These are phyloP conservation scores for Spinellus fusiger DNA, from an alignment of 192 early-diverging fungal species.

Conservation along the genomic window DNA sequence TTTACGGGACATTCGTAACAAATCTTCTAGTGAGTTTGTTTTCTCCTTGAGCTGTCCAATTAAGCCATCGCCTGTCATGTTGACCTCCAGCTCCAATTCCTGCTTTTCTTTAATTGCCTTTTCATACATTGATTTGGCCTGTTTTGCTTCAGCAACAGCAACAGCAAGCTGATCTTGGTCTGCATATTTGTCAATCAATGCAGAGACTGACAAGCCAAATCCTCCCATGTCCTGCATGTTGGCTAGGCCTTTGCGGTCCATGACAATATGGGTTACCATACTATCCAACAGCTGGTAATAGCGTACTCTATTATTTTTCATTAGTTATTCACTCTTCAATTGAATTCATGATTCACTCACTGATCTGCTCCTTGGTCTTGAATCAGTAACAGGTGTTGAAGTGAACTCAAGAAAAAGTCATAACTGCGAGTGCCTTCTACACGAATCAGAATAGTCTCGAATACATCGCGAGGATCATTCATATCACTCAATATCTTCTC, in stretches of 20 bases:
- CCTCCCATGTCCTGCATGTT: slow-evolving; percentile 54
- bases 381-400: slow-evolving; percentile 71
- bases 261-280: slow-evolving; percentile 69
- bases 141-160: slow-evolving; percentile 60
- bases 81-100: slow-evolving; percentile 65
- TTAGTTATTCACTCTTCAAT: neutral
- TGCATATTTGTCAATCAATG: slow-evolving; percentile 67
- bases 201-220: slow-evolving; percentile 59
- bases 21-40: slow-evolving; percentile 40
- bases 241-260: slow-evolving; percentile 58
- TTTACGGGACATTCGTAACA: slow-evolving; percentile 70
- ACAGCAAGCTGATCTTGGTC: slow-evolving; percentile 71
- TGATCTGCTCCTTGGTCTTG: slow-evolving; percentile 59
- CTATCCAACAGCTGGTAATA: slow-evolving; percentile 77
- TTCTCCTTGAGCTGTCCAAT: slow-evolving; percentile 52
- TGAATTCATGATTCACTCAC: slow-evolving; percentile 6
- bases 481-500: slow-evolving; percentile 66
- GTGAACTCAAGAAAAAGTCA: slow-evolving; percentile 66
- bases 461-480: slow-evolving; percentile 73
- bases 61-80: slow-evolving; percentile 46
- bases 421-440: slow-evolving; percentile 68
- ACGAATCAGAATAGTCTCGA: slow-evolving; percentile 60
- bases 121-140: slow-evolving; percentile 56
- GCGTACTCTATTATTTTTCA: slow-evolving; percentile 41
- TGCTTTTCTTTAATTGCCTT: slow-evolving; percentile 61